phyloP scores from a whole-genome alignment of 148 eudicot species.

The Agrostemma githago region DNA sequence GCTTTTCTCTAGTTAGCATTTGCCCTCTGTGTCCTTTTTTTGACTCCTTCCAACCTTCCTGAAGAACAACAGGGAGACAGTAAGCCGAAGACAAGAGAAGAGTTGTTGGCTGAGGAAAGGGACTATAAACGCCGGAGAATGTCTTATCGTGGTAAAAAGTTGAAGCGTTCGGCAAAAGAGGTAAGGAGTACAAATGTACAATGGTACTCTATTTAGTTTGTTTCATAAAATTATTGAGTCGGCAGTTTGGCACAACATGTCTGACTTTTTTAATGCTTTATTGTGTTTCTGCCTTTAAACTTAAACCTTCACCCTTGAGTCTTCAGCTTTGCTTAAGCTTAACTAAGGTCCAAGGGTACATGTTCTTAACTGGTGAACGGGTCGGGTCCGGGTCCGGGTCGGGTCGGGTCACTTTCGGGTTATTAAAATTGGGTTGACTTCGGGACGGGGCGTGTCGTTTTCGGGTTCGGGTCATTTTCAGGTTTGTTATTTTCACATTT shows the following conservation, averaged over 20 bases:
- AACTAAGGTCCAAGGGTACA: neutral
- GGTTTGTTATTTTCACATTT: too few species aligned
- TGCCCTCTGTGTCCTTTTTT: neutral
- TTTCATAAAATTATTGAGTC: neutral
- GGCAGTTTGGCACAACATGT: neutral
- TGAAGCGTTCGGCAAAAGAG: conserved; percentile 73
- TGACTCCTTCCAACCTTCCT: neutral
- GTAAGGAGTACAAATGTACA: conserved; percentile 28
- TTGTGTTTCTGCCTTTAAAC: neutral
- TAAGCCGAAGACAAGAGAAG: conserved; percentile 67
- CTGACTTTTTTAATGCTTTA: neutral
- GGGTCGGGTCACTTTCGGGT: too few species aligned
- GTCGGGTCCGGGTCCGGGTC: too few species aligned
- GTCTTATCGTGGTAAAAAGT: conserved; percentile 97
- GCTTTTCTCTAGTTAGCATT: neutral
- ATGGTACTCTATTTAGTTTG: neutral
- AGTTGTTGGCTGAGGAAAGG: conserved; percentile 96
- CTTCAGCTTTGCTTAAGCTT: neutral
- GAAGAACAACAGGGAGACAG: conserved; percentile 45
- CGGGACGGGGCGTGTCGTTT: too few species aligned
- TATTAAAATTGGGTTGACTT: too few species aligned
- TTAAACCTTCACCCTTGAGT: neutral
- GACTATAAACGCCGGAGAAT: conserved; percentile 94
- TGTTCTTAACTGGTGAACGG: too few species aligned
- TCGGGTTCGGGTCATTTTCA: too few species aligned